Evolutionary conservation across 2,329 filamentous ascomycete genomes (phyloP), one percentile per base, ranked within the genome.

Genomic region (Microcyclosporella mali): DNA sequence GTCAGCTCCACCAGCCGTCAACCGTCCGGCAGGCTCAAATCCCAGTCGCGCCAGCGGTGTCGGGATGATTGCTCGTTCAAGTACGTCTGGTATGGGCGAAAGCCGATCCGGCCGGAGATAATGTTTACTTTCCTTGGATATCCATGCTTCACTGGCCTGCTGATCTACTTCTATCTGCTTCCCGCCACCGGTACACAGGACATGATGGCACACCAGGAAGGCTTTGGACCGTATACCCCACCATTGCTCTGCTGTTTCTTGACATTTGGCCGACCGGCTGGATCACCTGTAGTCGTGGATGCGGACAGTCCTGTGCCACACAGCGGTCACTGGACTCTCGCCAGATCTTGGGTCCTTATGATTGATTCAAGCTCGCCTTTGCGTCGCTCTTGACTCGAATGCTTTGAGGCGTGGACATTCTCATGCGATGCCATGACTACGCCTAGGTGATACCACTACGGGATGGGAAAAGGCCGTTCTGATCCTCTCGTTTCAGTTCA

Each of bases 1-100:
- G 21, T 25, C 21, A 12, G 39, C 33, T 7, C 45, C 46, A 17
- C 36, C 44, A 10, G 31, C 47, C 11, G 42, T 45, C 16, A 32
- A 30, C n/a, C 35, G 40, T 12, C 34, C 37, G 8, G 21, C 37
- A 3, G 37, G 27, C 9, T 16, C 25, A 14, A 39, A 39, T 33
- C 27, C 46, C 32, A 52, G 47, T 34, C 51, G 51, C 19, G 42
- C 44, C 15, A 52, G 51, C 33, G 49, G 49, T 19, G 49, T 51
- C 45, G 50, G 50, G 33, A 18, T 34, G 25, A 18, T 41, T 14
- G 4, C 21, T 17, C 37, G 37, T 21, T 17, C 19, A 17, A 31
- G 41, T 31, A 36, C 30, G n/a, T 12, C 37, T 14, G 33, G 35
- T 17, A 37, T 14, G 29, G 31, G 40, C 7, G 35, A 32, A 19